Percentiles rank a stretch among this genome's conserved stretches.
Evolutionary conservation across 2,329 filamentous ascomycete genomes (phyloP).

Genomic region (Colletotrichum filicis): DNA sequence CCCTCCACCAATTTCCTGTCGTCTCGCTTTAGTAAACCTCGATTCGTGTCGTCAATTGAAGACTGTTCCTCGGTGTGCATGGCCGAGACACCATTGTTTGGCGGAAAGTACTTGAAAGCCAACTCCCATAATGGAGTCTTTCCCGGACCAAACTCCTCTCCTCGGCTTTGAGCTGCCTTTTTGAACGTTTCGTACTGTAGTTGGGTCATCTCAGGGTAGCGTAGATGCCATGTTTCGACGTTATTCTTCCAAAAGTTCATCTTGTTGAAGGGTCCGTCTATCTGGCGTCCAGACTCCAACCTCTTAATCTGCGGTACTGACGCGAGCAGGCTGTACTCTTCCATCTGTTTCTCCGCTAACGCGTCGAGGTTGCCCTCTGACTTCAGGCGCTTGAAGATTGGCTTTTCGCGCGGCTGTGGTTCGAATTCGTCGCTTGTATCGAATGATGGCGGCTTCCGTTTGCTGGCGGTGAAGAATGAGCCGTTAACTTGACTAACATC

Average conservation of each 20-base stretch:
- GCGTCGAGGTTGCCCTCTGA: slow-evolving; percentile 57
- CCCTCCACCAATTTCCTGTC: slow-evolving; percentile 40
- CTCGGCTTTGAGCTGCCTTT: slow-evolving; percentile 59
- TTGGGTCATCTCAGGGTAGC: slow-evolving; percentile 73
- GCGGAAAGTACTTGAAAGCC: slow-evolving; percentile 69
- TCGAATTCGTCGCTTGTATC: slow-evolving; percentile 66
- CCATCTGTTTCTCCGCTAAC: slow-evolving; percentile 47
- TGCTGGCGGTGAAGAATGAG: slow-evolving; percentile 62
- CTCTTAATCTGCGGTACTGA: slow-evolving; percentile 61
- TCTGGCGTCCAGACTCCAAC: slow-evolving; percentile 64
- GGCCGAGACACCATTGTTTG: slow-evolving; percentile 40
- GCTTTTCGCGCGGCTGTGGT: slow-evolving; percentile 46
- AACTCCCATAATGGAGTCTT: slow-evolving; percentile 64
- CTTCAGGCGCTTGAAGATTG: slow-evolving; percentile 66
- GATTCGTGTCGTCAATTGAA: slow-evolving; percentile 27
- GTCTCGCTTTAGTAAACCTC: slow-evolving; percentile 39
- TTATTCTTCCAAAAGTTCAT: slow-evolving; percentile 68
- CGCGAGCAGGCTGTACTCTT: slow-evolving; percentile 59
- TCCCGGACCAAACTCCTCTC: slow-evolving; percentile 65
- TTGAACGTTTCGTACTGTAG: slow-evolving; percentile 67
- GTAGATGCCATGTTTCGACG: slow-evolving; percentile 66
- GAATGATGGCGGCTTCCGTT: slow-evolving; percentile 61
- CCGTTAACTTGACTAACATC: slow-evolving; percentile 34
- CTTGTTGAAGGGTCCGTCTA: slow-evolving; percentile 67
- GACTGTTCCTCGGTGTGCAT: slow-evolving; percentile 26